Base-by-base conservation (phyloP, 2,329 filamentous ascomycete species). In the Pseudogymnoascus sp. region DNA sequence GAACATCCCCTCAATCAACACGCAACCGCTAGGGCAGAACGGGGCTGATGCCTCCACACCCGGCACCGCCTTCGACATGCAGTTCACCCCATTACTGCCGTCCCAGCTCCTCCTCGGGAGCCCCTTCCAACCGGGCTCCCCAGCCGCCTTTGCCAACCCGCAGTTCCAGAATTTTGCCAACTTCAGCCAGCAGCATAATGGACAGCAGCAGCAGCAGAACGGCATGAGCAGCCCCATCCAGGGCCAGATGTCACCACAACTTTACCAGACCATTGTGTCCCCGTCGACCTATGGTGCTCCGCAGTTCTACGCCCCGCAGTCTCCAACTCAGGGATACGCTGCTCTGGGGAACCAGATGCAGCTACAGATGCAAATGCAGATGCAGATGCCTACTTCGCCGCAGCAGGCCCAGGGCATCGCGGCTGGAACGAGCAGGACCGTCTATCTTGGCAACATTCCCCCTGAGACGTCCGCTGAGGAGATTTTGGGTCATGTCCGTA, bases 391-490 rank as follows among this genome's bases (percentile, higher is more conserved):
- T 39, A 88, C 87, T 43, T 90, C 90, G 14, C 88, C 90, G 8
- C 84, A 87, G 23, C 86, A 93, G 79, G 85, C 84, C 31, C 86
- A 90, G n/a, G 90, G 89, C 57, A 84, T 96, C 67, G 85, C 96
- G 51, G 92, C 91, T 60, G 91, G 92, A 62, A 96, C 93, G 8
- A 98, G 93, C 82, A 87, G 95, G 70, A 99, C 95, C 3, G 95
- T 99, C 48, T 99, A 99, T 74, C 81, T 99, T 62, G 95, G 95
- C 68, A 99, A 99, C 77, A 98, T 99, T 65, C 95, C 95, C n/a
- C 90, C 93, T 25, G 95, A 99, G 79, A 99, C 95, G 6, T 88
- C 90, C 61, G 93, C 95, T 7, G 95, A 99, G 79, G 95, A 99
- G 79, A 96, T 99, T 68, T 81, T 99, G 64, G 90, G 93, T 68